Evolutionary conservation across 2,329 filamentous ascomycete species (phyloP).

Genomic region (Sporothrix pallida): DNA sequence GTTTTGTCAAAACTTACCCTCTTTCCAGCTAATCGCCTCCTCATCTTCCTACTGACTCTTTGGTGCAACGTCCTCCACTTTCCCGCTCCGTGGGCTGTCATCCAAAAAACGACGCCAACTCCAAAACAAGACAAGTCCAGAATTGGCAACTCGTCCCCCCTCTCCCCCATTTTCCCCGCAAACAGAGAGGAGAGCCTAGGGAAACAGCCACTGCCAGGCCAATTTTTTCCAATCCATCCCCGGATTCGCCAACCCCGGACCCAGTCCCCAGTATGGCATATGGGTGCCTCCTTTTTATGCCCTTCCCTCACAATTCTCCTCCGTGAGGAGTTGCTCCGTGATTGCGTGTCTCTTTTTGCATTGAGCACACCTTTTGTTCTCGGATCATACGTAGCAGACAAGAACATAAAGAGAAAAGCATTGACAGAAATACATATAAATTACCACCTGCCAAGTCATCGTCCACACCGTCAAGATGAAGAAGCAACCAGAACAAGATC

Average conservation of each 20-base stretch:
- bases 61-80: background rate
- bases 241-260: background rate
- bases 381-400: background rate
- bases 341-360: background rate
- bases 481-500: background rate
- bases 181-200: no score
- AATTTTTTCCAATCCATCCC: background rate
- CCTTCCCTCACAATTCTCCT: background rate
- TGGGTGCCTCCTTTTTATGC: background rate
- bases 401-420: no score
- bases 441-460: background rate
- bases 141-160: no score
- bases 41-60: background rate
- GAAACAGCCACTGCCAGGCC: background rate
- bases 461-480: background rate
- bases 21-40: background rate
- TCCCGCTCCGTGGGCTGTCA: background rate
- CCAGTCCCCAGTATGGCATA: no score
- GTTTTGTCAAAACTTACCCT: background rate
- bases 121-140: background rate
- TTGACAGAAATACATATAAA: constrained; percentile 1
- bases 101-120: background rate
- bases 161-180: no score
- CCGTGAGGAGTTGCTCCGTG: background rate
- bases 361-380: background rate